Base-by-base conservation (phyloP, 768 basidiomycete genomes). In the Obba rivulosa region DNA sequence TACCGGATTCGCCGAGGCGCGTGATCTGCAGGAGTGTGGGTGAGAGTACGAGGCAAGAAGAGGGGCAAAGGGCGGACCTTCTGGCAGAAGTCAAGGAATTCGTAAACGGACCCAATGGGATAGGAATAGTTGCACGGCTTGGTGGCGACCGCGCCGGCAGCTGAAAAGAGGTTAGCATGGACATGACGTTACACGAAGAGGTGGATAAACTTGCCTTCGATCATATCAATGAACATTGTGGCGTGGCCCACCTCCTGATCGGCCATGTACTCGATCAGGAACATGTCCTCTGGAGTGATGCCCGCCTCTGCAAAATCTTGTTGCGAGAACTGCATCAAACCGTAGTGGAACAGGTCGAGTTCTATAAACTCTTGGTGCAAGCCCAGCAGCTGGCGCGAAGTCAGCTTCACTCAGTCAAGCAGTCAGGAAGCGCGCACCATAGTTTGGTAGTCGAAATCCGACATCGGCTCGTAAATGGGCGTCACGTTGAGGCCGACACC, bases 281-380 rank as follows among this genome's bases (percentile, higher is more conserved):
- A 74, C 20, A 73, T 69, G 52, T 83, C 79, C 20, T 76, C 77
- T 4, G 73, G 73, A 41, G 62, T 69, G 38, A 85, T 56, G 0
- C 80, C 81, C 1, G 72, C 76, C 4, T 62, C 75, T 21, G 75
- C 72, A 59, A 83, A 85, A 18, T 84, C 80, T 22, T 73, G 66
- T 0, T 50, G 67, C 3, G 74, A 74, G 68, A 87, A 85, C 37
- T 59, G 55, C 13, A 71, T 70, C 8, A 82, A 70, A 21, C 76
- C 81, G 49, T 75, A 67, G 57, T 80, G 68, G 70, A 83, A 82
- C 8, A 81, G 63, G 51, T 81, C 78, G 52, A 76, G 69, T 57
- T 84, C 81, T 51, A 85, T 78, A 59, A 70, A 76, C 62, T 83
- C 80, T 66, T 82, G 81, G 58, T 81, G 75, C n/a, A 84, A 61